Evolutionary conservation across 2,329 filamentous ascomycete genomes (phyloP).

Genomic region (Colletotrichum tabaci): DNA sequence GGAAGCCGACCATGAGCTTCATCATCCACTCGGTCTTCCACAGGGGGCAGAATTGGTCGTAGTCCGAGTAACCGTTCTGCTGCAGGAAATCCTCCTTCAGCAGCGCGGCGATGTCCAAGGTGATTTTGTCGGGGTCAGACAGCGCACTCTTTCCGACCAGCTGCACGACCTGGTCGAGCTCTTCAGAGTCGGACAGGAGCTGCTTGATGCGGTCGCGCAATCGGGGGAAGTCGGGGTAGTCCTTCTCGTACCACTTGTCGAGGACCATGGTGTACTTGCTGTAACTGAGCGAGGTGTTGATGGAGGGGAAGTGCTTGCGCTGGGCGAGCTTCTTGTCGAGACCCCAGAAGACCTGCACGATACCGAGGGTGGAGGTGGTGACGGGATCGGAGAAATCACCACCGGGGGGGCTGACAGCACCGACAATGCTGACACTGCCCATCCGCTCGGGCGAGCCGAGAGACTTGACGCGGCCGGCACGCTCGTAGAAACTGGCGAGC

Average conservation of each 20-base stretch:
- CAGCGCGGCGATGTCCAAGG: slow-evolving; percentile 89
- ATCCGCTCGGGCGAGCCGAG: slow-evolving; percentile 90
- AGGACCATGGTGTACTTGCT: slow-evolving; percentile 93
- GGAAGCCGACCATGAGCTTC: slow-evolving; percentile 98
- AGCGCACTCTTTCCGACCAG: slow-evolving; percentile 97
- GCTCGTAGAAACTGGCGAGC: slow-evolving; percentile 99
- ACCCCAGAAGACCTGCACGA: slow-evolving; percentile 99
- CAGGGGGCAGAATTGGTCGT: slow-evolving; percentile 98
- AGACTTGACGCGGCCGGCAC: slow-evolving; percentile 88
- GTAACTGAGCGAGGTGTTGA: slow-evolving; percentile 96
- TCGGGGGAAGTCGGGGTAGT: slow-evolving; percentile 93
- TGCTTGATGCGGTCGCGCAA: slow-evolving; percentile 95
- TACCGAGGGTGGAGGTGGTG: slow-evolving; percentile 92
- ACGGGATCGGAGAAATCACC: slow-evolving; percentile 99
- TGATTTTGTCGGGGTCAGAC: slow-evolving; percentile 98
- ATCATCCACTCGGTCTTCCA: slow-evolving; percentile 99
- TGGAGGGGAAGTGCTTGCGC: slow-evolving; percentile 98
- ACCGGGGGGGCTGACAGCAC: slow-evolving; percentile 95
- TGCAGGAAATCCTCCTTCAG: slow-evolving; percentile 99
- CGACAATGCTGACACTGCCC: slow-evolving; percentile 97
- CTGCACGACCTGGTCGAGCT: slow-evolving; percentile 98
- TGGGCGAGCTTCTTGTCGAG: slow-evolving; percentile 99
- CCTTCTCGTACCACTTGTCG: slow-evolving; percentile 94
- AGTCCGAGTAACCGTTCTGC: slow-evolving; percentile 99
- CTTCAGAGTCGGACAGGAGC: slow-evolving; percentile 93